Evolutionary conservation across 192 early-diverging fungal genomes (phyloP).

Genomic region (Podila horticola): DNA sequence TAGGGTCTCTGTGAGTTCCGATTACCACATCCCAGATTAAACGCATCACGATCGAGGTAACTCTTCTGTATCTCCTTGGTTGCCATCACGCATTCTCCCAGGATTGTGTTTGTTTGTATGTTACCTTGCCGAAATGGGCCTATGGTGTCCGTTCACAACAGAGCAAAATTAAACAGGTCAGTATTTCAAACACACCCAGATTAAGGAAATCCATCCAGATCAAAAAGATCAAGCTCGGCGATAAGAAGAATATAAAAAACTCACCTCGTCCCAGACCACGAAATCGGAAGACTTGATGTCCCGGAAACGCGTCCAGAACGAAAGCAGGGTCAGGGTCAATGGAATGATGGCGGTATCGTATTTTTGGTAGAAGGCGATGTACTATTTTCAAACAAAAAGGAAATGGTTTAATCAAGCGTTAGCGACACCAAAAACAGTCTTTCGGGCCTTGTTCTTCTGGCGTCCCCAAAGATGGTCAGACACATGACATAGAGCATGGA

Average conservation of each 20-base stretch:
- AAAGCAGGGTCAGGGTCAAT: constrained; percentile 64
- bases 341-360: constrained; percentile 62
- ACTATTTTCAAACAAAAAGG: constrained; percentile 16
- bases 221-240: neutral
- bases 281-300: constrained; percentile 66
- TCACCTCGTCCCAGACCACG: constrained; percentile 83
- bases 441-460: no score
- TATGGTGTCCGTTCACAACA: constrained; percentile 9
- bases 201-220: neutral
- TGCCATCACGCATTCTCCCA: neutral
- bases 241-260: constrained; percentile 21
- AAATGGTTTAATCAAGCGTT: no score
- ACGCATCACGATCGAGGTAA: no score
- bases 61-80: neutral
- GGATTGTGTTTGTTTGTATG: neutral
- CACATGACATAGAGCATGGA: no score
- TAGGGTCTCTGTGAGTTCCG: no score
- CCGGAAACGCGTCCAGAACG: constrained; percentile 75
- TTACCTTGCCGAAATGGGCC: constrained; percentile 70
- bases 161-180: constrained; percentile 12
- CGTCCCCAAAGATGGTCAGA: no score
- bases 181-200: no score
- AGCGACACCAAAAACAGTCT: no score
- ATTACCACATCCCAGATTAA: no score
- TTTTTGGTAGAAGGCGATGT: constrained; percentile 55